Evolutionary conservation across 306 rosid genomes (phyloP).

Genomic region (Oemleria cerasiformis): DNA sequence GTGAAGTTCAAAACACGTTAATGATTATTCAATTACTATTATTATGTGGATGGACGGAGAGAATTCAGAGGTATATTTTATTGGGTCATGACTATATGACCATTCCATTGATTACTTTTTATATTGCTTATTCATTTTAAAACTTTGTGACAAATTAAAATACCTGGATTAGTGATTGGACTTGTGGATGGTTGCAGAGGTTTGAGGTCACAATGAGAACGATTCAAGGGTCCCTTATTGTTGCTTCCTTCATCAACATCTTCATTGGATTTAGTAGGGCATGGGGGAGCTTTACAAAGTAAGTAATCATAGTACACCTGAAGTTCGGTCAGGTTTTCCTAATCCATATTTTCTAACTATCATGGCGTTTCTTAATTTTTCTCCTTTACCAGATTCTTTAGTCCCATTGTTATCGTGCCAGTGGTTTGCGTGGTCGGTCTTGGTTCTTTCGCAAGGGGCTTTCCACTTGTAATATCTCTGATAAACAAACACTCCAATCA

Average conservation of each 20-base stretch:
- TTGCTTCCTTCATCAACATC: constrained; percentile 72
- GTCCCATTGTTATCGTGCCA: constrained; percentile 72
- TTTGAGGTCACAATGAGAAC: constrained; percentile 68
- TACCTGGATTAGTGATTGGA: constrained; percentile 5
- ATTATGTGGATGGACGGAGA: constrained; percentile 43
- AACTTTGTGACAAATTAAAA: not conserved
- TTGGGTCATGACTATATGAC: no score
- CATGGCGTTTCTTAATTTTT: constrained; percentile 2
- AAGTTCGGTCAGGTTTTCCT: not conserved
- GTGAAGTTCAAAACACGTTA: constrained; percentile 6
- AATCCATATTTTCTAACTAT: not conserved
- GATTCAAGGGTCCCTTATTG: constrained; percentile 83
- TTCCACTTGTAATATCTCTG: constrained; percentile 63
- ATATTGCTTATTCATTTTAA: not conserved
- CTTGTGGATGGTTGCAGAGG: constrained; percentile 52
- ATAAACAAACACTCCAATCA: not conserved
- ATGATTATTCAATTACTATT: no score
- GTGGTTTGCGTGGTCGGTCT: constrained; percentile 80
- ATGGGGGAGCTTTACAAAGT: constrained; percentile 80
- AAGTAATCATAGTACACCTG: constrained; percentile 5
- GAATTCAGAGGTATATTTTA: constrained; percentile 33
- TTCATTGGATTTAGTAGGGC: constrained; percentile 66
- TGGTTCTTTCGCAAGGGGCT: constrained; percentile 76
- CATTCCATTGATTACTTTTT: no score
- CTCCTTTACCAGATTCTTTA: constrained; percentile 58